A percentile compares a stretch with the other conserved stretches of the same genome.
Evolutionary conservation across 768 basidiomycete species (phyloP).

Genomic region (Cystobasidium ongulense): DNA sequence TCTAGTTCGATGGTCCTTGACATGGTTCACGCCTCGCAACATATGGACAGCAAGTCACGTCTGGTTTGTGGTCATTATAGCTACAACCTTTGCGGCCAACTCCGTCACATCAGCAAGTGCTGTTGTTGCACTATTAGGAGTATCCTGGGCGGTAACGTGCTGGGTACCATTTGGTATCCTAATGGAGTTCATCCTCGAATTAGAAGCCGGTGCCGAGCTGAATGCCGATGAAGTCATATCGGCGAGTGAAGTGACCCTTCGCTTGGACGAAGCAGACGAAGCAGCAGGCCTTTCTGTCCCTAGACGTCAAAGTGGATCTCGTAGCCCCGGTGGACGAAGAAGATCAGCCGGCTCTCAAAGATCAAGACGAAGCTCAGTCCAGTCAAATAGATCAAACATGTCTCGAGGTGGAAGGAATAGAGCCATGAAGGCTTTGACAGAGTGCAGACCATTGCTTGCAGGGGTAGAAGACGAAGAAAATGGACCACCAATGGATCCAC

Average conservation of each 20-base stretch:
- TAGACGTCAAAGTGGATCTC: not conserved
- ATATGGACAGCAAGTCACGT: conserved; percentile 64
- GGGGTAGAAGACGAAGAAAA: conserved; percentile 11
- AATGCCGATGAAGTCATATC: conserved; percentile 24
- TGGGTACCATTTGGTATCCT: conserved; percentile 55
- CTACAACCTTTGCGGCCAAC: conserved; percentile 53
- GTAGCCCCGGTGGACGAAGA: conserved; percentile 19
- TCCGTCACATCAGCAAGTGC: conserved; percentile 62
- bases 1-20: not conserved
- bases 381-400: conserved; percentile 12
- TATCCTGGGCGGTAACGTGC: conserved; percentile 84
- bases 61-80: conserved; percentile 68
- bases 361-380: not conserved
- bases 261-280: not conserved
- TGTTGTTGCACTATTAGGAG: conserved; percentile 69
- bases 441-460: conserved; percentile 12
- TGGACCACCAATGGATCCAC: conserved; percentile 35
- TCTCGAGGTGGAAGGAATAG: not conserved
- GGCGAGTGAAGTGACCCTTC: not conserved
- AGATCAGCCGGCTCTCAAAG: not conserved
- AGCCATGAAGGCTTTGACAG: conserved; percentile 12
- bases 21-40: conserved; percentile 30
- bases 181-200: conserved; percentile 34
- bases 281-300: conserved; percentile 13
- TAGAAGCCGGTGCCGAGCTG: conserved; percentile 28